Evolutionary conservation across 129 eudicot species (phyloP), one percentile per base, ranked within the genome.

Genomic region (Flaveria robusta): DNA sequence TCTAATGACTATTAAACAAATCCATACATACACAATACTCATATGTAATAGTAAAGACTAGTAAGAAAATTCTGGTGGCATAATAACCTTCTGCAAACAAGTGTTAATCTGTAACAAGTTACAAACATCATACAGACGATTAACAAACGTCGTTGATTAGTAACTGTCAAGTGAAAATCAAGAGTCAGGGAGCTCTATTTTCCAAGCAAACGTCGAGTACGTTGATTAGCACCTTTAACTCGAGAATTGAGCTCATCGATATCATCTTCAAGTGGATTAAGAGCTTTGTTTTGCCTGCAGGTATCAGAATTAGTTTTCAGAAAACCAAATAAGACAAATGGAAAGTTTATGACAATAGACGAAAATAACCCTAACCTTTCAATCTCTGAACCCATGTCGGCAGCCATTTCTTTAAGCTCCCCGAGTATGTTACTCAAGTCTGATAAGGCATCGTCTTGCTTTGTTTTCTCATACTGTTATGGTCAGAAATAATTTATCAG

Each of bases 321-420:
- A 12, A 72, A 63, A 24, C 18, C n/a, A 72, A 64, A 23, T 51
- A 64, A 55, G 16, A 51, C 29, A 16, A 72, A 72, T 15, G 45
- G 45, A 56, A 42, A 54, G 55, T 70, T 41, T 14, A 24, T 39
- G 13, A n/a, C 42, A 8, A 31, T 18, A 3, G 16, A 64, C 10
- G 7, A 15, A 41, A 45, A 37, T 19, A 50, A 68, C 49, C 11
- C 74, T 16, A 41, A 93, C 98, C 93, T 87, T 64, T 91, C 97
- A 71, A 93, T 91, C 77, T 93, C 98, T 7, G 97, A 85, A 27
- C 98, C 98, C 98, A 93, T 93, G 88, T 93, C 98, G 0, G 85
- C 69, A 1, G 98, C 98, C 97, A 93, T 93, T 70, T 78, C 87
- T 79, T 93, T 93, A 29, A 93, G 88, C 68, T 93, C 98, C 62